Conservation (phyloP, 176 grass and related monocot species). For the Juncus inflexus region DNA sequence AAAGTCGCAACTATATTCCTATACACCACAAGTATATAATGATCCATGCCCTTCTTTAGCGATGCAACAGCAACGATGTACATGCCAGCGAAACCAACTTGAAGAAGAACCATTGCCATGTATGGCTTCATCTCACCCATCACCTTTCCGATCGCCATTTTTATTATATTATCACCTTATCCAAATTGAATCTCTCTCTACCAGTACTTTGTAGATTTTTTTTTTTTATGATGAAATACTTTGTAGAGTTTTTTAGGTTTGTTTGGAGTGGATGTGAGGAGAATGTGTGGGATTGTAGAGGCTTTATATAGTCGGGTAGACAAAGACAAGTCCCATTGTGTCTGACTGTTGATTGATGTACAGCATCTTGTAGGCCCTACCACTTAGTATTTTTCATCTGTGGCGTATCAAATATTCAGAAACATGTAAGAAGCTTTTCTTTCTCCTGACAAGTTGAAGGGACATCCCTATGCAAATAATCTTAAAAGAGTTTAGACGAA, state of each 20-base stretch:
- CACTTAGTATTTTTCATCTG: conserved; percentile 1
- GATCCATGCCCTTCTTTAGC: conserved; percentile 79
- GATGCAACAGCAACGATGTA: conserved; percentile 61
- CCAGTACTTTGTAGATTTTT: not conserved
- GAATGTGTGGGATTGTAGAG: conserved; percentile 33
- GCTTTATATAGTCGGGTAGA: conserved; percentile 52
- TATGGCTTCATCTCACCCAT: conserved; percentile 65
- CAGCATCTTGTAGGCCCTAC: conserved; percentile 9
- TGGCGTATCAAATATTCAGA: conserved; percentile 1
- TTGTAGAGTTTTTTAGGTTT: not conserved
- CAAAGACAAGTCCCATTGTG: conserved; percentile 10
- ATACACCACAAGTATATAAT: conserved; percentile 88
- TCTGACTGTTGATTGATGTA: conserved; percentile 7
- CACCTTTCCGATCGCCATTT: conserved; percentile 37
- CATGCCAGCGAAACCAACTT: conserved; percentile 86
- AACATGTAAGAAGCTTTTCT: conserved; percentile 1
- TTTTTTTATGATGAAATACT: too few species aligned
- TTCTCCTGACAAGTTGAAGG: conserved; percentile 19
- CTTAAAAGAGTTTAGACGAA: conserved; percentile 1
- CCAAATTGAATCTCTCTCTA: conserved; percentile 2
- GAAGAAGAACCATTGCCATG: conserved; percentile 81
- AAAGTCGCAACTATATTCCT: conserved; percentile 56
- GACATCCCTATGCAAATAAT: conserved; percentile 13
- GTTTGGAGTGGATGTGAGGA: conserved; percentile 22
- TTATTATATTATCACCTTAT: not conserved